Percentiles rank a stretch among this genome's conserved stretches.
Conservation (phyloP, 2,329 filamentous ascomycete species). For the Stagonosporopsis tanaceti region DNA sequence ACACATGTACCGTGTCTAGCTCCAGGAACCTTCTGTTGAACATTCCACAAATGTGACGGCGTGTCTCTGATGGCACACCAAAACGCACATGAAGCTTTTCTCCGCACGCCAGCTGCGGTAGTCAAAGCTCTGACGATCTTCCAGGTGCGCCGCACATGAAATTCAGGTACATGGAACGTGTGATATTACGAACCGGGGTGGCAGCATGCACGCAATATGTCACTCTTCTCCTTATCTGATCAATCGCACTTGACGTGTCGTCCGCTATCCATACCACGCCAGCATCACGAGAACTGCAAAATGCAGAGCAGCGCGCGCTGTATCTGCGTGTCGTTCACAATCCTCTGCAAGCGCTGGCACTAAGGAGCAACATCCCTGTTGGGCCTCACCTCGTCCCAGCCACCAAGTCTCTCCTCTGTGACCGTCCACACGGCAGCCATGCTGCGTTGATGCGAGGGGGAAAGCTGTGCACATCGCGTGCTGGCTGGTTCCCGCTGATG, state of each 20-base stretch:
- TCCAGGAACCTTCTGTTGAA: slow-evolving; percentile 30
- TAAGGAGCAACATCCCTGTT: slow-evolving; percentile 36
- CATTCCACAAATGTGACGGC: slow-evolving; percentile 26
- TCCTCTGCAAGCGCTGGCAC: slow-evolving; percentile 43
- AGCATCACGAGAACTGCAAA: slow-evolving; percentile 22
- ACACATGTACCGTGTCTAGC: slow-evolving; percentile 25
- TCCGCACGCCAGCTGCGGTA: slow-evolving; percentile 34
- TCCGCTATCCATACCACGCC: slow-evolving; percentile 20
- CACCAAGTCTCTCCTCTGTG: slow-evolving; percentile 30
- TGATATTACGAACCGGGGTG: neutral
- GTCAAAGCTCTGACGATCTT: slow-evolving; percentile 43
- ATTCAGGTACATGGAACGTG: slow-evolving; percentile 17
- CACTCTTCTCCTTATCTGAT: slow-evolving; percentile 16
- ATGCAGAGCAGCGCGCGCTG: slow-evolving; percentile 22
- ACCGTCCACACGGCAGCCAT: slow-evolving; percentile 20
- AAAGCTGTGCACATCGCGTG: slow-evolving; percentile 10
- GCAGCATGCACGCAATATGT: slow-evolving; percentile 28
- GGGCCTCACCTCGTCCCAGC: slow-evolving; percentile 37
- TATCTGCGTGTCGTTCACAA: slow-evolving; percentile 30
- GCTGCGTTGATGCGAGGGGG: slow-evolving; percentile 22
- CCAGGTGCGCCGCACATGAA: slow-evolving; percentile 22
- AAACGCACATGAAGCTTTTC: slow-evolving; percentile 18
- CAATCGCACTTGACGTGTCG: slow-evolving; percentile 23
- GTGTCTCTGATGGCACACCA: slow-evolving; percentile 28
- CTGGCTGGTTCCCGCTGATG: slow-evolving; percentile 1